Percentiles rank a stretch among this genome's conserved stretches.
These are phyloP conservation scores for Xylaria bambusicola DNA, from an alignment of 495 filamentous ascomycete species.

Conservation along the genomic window DNA sequence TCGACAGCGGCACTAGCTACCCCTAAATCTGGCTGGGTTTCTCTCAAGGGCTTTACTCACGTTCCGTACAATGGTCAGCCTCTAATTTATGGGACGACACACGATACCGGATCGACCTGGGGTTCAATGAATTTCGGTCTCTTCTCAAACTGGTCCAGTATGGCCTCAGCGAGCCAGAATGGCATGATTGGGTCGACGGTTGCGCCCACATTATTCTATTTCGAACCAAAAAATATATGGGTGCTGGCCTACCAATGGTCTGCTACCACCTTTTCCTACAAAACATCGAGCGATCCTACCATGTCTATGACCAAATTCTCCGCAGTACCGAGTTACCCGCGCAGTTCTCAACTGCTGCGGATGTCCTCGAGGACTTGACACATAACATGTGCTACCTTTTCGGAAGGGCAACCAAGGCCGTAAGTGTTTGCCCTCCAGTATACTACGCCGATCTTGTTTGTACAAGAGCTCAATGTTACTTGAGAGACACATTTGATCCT, in stretches of 20 bases:
- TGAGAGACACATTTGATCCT: conserved; percentile 49
- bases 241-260: conserved; percentile 65
- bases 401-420: conserved; percentile 64
- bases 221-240: conserved; percentile 60
- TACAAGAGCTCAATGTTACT: conserved; percentile 60
- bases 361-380: conserved; percentile 56
- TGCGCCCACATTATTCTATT: conserved; percentile 64
- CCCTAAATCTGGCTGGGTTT: conserved; percentile 53
- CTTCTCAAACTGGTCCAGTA: conserved; percentile 57
- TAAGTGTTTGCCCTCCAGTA: conserved; percentile 64
- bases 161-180: conserved; percentile 57
- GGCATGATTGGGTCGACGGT: conserved; percentile 51
- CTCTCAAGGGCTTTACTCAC: conserved; percentile 60
- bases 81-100: conserved; percentile 54
- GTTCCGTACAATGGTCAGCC: conserved; percentile 56
- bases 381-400: conserved; percentile 67
- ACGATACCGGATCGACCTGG: conserved; percentile 43
- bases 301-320: conserved; percentile 64
- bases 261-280: conserved; percentile 57
- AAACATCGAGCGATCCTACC: conserved; percentile 58
- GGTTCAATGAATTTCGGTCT: conserved; percentile 60
- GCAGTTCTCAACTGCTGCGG: conserved; percentile 28
- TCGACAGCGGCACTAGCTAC: conserved; percentile 50
- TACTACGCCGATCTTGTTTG: conserved; percentile 70
- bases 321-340: neutral